Conservation (phyloP, 106 monocot species). For the Dendrobium catenatum region DNA sequence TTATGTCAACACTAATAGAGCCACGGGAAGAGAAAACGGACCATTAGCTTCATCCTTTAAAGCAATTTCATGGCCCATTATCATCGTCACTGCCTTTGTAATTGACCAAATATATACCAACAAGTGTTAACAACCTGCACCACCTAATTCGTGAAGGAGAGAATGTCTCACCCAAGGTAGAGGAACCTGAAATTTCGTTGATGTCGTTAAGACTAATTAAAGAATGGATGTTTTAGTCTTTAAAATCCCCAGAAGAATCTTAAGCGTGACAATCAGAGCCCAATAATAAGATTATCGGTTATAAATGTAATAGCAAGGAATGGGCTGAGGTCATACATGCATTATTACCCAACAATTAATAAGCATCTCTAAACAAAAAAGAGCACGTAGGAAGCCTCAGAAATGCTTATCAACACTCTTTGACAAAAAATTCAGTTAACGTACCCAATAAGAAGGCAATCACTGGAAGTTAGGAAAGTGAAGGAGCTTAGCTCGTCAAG, state of each 20-base stretch:
- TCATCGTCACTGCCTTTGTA: conserved; percentile 31
- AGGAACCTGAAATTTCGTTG: conserved; percentile 42
- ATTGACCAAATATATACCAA: conserved; percentile 94
- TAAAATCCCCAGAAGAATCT: too few relatives aligned
- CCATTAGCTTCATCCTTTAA: neutral
- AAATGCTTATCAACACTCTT: too few relatives aligned
- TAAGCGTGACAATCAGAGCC: too few relatives aligned
- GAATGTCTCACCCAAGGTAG: conserved; percentile 88
- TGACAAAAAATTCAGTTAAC: neutral
- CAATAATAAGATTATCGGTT: too few relatives aligned
- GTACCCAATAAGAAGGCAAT: conserved; percentile 99
- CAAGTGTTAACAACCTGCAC: conserved; percentile 72
- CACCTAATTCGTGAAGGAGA: conserved; percentile 64
- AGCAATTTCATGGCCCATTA: conserved; percentile 37
- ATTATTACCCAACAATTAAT: too few relatives aligned
- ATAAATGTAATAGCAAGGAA: too few relatives aligned
- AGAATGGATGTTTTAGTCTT: neutral
- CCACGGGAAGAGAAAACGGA: too few relatives aligned
- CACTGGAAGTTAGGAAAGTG: conserved; percentile 95
- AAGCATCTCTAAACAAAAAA: neutral
- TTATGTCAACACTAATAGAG: too few relatives aligned
- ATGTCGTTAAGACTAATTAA: neutral
- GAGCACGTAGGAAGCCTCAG: too few relatives aligned
- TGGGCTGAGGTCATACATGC: too few relatives aligned
- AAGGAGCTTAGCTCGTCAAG: conserved; percentile 93